Base-by-base conservation (phyloP, 192 early-diverging fungal species). In the Coemansia pectinata region DNA sequence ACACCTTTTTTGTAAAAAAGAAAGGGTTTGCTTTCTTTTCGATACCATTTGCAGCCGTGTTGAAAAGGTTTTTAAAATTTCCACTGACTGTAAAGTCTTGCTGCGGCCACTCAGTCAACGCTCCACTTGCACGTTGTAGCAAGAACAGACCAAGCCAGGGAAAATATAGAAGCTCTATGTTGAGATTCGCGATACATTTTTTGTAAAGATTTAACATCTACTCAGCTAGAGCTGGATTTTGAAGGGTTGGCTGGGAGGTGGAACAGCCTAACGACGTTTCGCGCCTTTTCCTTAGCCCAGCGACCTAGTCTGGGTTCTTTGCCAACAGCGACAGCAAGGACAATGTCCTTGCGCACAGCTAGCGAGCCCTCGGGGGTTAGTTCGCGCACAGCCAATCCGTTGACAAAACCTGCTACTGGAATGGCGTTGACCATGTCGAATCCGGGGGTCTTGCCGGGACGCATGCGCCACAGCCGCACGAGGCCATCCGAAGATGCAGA, bases 261-360 rank as follows among this genome's bases (percentile, higher is more conserved):
- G 41, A 98, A 84, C 4, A 93, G 69, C 63, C 82, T 86, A 62
- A 93, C 74, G 27, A 86, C 85, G 69, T 97, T 98, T 72, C 88
- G 90, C 6, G 86, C 92, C 70, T 92, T 95, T 52, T 87, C 72
- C 71, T 90, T 89, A 65, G 87, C 85, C 97, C 97, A 99, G 48
- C 97, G 88, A 11, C 97, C 97, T 42, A 93, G 69, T 67, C 88
- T 86, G 67, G 94, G 93, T 79, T 99, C 97, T 73, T 95, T 93
- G 21, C 96, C 96, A 40, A 91, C 76, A 5, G 87, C 96, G 1
- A 87, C 88, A 3, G 88, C 87, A 40, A 98, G 65, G 14, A 74
- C 57, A 38, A 83, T 36, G 15, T 83, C 80, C n/a, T 39, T 65
- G 29, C 40, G 63, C 17, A 60, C 62, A 2, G 66, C 52, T 60